These are phyloP conservation scores for Fusarium solani-melongenae DNA, from an alignment of 2,329 filamentous ascomycete species.

Conservation along the genomic window DNA sequence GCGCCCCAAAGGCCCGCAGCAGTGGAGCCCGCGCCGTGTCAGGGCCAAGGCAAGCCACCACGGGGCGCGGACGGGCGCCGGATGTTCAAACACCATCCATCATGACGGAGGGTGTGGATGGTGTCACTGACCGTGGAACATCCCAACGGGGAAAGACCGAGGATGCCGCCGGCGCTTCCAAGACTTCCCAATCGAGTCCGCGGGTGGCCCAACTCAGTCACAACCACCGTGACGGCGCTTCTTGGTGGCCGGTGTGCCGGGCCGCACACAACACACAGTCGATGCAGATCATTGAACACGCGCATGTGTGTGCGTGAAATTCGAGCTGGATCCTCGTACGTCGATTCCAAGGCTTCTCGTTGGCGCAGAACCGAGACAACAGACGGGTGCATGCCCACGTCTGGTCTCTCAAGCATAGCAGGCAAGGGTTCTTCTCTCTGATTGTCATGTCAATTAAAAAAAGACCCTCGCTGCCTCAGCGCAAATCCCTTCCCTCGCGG, in stretches of 20 bases:
- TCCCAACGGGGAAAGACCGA: constrained; percentile 43
- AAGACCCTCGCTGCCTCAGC: not conserved
- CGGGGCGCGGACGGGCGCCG: constrained; percentile 28
- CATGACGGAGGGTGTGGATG: constrained; percentile 30
- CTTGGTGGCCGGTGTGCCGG: constrained; percentile 6
- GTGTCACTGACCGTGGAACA: constrained; percentile 28
- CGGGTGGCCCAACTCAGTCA: constrained; percentile 16
- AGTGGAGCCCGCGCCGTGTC: constrained; percentile 34
- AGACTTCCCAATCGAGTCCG: constrained; percentile 5
- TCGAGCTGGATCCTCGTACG: not conserved
- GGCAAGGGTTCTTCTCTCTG: constrained; percentile 4
- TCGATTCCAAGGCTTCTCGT: constrained; percentile 14
- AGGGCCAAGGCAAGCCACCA: constrained; percentile 38
- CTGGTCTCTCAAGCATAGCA: constrained; percentile 1
- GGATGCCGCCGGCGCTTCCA: constrained; percentile 28
- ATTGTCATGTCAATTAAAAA: not conserved
- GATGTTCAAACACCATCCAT: constrained; percentile 25
- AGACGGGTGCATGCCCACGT: constrained; percentile 23
- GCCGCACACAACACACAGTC: constrained; percentile 2
- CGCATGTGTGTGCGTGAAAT: not conserved
- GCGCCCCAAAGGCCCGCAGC: constrained; percentile 16
- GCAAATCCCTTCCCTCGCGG: constrained; percentile 26
- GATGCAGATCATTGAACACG: constrained; percentile 24
- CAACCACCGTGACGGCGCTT: constrained; percentile 1
- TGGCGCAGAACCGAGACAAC: constrained; percentile 26